These are phyloP conservation scores for Aspergillus taichungensis DNA, from an alignment of 495 filamentous ascomycete species.

Conservation along the genomic window DNA sequence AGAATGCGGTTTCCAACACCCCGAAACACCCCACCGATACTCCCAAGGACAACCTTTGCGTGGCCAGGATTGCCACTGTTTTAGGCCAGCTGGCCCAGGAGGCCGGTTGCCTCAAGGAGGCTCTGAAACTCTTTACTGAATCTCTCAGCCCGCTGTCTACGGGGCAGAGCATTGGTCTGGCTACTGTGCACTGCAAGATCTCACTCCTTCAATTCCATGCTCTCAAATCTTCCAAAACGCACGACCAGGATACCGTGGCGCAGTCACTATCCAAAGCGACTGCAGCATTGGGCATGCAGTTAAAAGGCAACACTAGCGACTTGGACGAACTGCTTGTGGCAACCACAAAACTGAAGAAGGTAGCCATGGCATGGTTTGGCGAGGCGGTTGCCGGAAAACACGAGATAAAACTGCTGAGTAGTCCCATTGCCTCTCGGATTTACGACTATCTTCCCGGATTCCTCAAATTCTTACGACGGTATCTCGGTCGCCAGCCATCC, in stretches of 20 bases:
- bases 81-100: slow-evolving; percentile 40
- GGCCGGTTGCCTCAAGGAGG: slow-evolving; percentile 35
- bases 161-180: slow-evolving; percentile 27
- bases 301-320: slow-evolving; percentile 54
- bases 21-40: slow-evolving; percentile 18
- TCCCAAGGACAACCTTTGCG: slow-evolving; percentile 17
- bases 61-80: slow-evolving; percentile 25
- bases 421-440: slow-evolving; percentile 15
- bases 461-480: slow-evolving; percentile 37
- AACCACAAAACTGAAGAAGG: slow-evolving; percentile 53
- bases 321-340: slow-evolving; percentile 63
- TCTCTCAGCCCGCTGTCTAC: slow-evolving; percentile 23
- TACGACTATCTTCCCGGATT: slow-evolving; percentile 34
- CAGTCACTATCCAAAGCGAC: slow-evolving; percentile 25
- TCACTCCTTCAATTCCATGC: slow-evolving; percentile 33
- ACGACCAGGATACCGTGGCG: slow-evolving; percentile 10
- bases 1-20: slow-evolving; percentile 20
- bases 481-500: slow-evolving; percentile 28
- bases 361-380: slow-evolving; percentile 46
- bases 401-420: slow-evolving; percentile 10
- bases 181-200: slow-evolving; percentile 36
- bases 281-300: slow-evolving; percentile 45
- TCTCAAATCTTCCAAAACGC: slow-evolving; percentile 19
- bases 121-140: slow-evolving; percentile 30
- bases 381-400: slow-evolving; percentile 23